phyloP scores from a whole-genome alignment of 2,329 filamentous ascomycete genomes.

The Colletotrichum aenigma region DNA sequence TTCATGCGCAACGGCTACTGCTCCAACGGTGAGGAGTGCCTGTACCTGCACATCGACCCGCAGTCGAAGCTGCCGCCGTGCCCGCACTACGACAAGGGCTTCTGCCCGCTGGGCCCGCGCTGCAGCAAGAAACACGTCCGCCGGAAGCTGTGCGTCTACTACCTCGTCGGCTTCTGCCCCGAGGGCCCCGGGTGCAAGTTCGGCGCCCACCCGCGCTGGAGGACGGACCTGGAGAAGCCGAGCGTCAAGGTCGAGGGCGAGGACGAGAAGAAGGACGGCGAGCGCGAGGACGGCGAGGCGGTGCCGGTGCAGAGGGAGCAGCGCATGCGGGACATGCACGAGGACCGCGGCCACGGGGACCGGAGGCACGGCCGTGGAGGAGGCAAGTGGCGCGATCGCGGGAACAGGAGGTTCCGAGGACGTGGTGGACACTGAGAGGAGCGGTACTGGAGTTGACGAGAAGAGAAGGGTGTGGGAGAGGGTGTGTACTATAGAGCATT shows the following conservation, averaged over 20 bases:
- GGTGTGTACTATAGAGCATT: not conserved
- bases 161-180: slow-evolving; percentile 93
- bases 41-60: slow-evolving; percentile 90
- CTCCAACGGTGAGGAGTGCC: slow-evolving; percentile 94
- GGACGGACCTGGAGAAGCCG: slow-evolving; percentile 76
- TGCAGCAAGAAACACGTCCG: slow-evolving; percentile 91
- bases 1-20: slow-evolving; percentile 94
- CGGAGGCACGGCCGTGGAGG: slow-evolving; percentile 27
- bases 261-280: slow-evolving; percentile 58
- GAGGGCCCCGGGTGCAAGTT: slow-evolving; percentile 76
- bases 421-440: slow-evolving; percentile 10
- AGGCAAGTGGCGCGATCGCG: slow-evolving; percentile 35
- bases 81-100: slow-evolving; percentile 91
- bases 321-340: slow-evolving; percentile 39
- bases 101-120: slow-evolving; percentile 86
- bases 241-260: slow-evolving; percentile 71
- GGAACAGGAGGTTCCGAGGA: slow-evolving; percentile 38
- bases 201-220: slow-evolving; percentile 84
- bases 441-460: not conserved
- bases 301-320: slow-evolving; percentile 29
- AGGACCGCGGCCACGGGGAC: slow-evolving; percentile 39
- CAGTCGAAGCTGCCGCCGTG: slow-evolving; percentile 80
- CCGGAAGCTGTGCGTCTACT: slow-evolving; percentile 80
- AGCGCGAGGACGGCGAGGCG: slow-evolving; percentile 49
- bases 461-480: not conserved